Evolutionary conservation across 2,329 filamentous ascomycete species (phyloP).

Genomic region (Mycosphaerella sp.): DNA sequence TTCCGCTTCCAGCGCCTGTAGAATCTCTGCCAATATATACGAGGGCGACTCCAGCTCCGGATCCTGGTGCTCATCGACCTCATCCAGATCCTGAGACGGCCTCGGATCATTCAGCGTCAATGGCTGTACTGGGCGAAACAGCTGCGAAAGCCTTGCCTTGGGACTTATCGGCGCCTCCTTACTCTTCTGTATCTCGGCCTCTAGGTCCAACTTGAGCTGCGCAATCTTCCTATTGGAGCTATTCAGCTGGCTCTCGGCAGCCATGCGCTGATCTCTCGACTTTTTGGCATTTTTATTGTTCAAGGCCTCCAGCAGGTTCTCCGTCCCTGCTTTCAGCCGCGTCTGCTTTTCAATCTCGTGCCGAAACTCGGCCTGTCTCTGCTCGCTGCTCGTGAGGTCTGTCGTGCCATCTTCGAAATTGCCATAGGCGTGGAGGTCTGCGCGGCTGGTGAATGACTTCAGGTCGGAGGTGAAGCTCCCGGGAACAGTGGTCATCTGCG

Average conservation of each 20-base stretch:
- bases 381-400: slow-evolving; percentile 53
- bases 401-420: slow-evolving; percentile 57
- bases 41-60: slow-evolving; percentile 79
- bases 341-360: slow-evolving; percentile 89
- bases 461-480: slow-evolving; percentile 89
- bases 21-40: slow-evolving; percentile 78
- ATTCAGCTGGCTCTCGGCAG: slow-evolving; percentile 75
- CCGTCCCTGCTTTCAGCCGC: slow-evolving; percentile 96
- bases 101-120: slow-evolving; percentile 44
- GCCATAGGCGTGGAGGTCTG: slow-evolving; percentile 54
- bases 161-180: slow-evolving; percentile 45
- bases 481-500: slow-evolving; percentile 38
- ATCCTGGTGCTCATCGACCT: slow-evolving; percentile 56
- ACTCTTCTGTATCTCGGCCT: slow-evolving; percentile 54
- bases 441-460: slow-evolving; percentile 63
- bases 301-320: slow-evolving; percentile 93
- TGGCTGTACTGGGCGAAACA: slow-evolving; percentile 50
- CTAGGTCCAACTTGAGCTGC: slow-evolving; percentile 53
- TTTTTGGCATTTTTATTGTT: slow-evolving; percentile 95
- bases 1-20: slow-evolving; percentile 82
- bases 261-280: slow-evolving; percentile 59
- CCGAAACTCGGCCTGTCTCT: slow-evolving; percentile 66
- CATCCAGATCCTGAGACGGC: slow-evolving; percentile 29
- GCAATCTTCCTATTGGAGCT: slow-evolving; percentile 70
- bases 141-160: slow-evolving; percentile 48